phyloP scores from a whole-genome alignment of 257 asterid genomes.

The Echites panduratus region DNA sequence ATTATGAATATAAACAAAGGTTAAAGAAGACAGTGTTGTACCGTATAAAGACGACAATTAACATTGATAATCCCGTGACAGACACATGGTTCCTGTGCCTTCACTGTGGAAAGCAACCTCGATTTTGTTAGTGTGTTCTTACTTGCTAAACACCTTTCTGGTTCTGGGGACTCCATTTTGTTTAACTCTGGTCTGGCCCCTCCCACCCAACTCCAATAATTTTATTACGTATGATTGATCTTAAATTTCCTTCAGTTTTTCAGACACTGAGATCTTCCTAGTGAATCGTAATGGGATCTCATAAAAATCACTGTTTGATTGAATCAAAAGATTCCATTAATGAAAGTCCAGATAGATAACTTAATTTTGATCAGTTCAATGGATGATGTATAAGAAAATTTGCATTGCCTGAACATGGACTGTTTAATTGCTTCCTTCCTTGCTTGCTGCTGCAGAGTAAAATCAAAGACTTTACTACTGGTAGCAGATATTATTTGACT shows the following conservation, averaged over 20 bases:
- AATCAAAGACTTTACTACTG: too few relatives aligned
- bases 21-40: constrained; percentile 2
- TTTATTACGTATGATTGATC: too few relatives aligned
- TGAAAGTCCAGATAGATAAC: not conserved
- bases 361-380: not conserved
- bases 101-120: not conserved
- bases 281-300: constrained; percentile 11
- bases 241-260: not conserved
- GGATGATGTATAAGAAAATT: constrained; percentile 3
- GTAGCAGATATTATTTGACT: not conserved
- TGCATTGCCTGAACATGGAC: constrained; percentile 14
- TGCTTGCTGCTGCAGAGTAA: too few relatives aligned
- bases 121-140: not conserved
- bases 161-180: not conserved
- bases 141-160: not conserved
- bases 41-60: constrained; percentile 4
- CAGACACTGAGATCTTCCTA: constrained; percentile 20
- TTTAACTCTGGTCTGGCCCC: too few relatives aligned
- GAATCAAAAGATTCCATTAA: constrained; percentile 3
- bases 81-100: constrained; percentile 7
- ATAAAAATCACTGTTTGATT: constrained; percentile 16
- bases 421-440: too few relatives aligned
- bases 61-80: constrained; percentile 12
- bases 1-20: not conserved
- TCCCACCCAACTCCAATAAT: too few relatives aligned